Evolutionary conservation across 768 basidiomycete species (phyloP), one percentile per base, ranked within the genome.

Genomic region (Termitomyces sp.): DNA sequence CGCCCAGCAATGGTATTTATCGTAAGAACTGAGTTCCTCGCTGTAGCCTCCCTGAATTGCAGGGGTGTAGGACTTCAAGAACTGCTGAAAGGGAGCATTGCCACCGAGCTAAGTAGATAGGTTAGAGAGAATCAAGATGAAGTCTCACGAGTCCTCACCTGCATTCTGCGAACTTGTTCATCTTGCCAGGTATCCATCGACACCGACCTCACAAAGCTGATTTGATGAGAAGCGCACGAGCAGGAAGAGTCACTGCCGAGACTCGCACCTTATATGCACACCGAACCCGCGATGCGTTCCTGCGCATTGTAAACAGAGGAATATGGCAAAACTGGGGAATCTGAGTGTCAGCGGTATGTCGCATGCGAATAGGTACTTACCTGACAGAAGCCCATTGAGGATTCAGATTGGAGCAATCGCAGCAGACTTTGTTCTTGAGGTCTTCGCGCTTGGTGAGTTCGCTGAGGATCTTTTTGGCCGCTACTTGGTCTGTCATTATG

Each of bases 121-220:
- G 22, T 47, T 53, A 58, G 16, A n/a, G 37, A 46, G 31, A 51
- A 24, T 29, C 56, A 37, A 46, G 24, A 10, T 34, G 10, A 16
- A 6, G 18, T 12, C 39, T 26, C 20, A 32, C 18, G 18, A 43
- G 52, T 36, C 47, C 48, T 56, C 49, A 94, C 93, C 85, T 90
- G 87, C 94, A 99, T 98, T 61, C 91, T 81, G 65, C 70, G 86
- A 61, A 93, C 75, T 71, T 97, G 94, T 58, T 95, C 92, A 37
- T 86, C 82, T 62, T 90, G 87, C 93, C 94, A 97, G 62, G 93
- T 90, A 73, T 97, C 95, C 95, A 97, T 98, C 54, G 94, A 94
- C 61, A 94, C 84, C 42, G 91, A 93, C 68, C 94, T 81, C 55
- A 96, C 92, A 72, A 94, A 96, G 70, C 90, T 92, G 72, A 46